Base-by-base conservation (phyloP, 306 rosid species). In the Corylus americana region DNA sequence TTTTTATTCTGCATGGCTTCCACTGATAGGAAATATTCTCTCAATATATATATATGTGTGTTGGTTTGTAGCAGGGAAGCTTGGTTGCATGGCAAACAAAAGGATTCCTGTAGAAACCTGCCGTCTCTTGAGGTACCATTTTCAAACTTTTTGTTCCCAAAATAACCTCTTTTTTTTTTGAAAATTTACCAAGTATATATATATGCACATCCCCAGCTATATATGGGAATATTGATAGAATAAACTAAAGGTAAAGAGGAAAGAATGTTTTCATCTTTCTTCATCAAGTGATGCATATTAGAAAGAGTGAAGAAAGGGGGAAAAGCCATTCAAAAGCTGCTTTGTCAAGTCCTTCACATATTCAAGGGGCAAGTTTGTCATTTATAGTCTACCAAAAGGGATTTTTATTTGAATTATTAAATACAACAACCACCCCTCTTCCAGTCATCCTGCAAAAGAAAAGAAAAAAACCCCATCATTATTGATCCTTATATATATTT, bases 71-170 rank as follows among this genome's bases (percentile, higher is more conserved):
- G 90, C 91, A 94, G 97, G 85, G 98, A 92, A 91, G 92, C 91
- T 86, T 92, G 94, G 92, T 88, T 94, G 90, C 90, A 92, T 85
- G 89, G 94, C 51, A 89, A 83, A 77, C 83, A 91, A 88, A 91
- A 90, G 86, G 86, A 89, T 82, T 92, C 90, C 83, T 76, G 82
- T 55, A 86, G 90, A 80, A 88, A 87, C 73, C 73, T 85, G 77
- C 76, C 85, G 54, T 89, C 92, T 63, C 88, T 89, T 75, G 89
- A 90, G 97, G 97, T 92, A 90, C 79, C 54, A 29, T 22, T 49
- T 76, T 20, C 11, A 64, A 50, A 8, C 0, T 0, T 5, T 57
- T 80, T 31, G 78, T 68, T 77, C 76, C 82, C 54, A 69, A 80
- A 76, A 54, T 82, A 59, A 55, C 83, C 76, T 84, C 77, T 6